Evolutionary conservation across 306 rosid species (phyloP).

Genomic region (Gynostemma pentaphyllum): DNA sequence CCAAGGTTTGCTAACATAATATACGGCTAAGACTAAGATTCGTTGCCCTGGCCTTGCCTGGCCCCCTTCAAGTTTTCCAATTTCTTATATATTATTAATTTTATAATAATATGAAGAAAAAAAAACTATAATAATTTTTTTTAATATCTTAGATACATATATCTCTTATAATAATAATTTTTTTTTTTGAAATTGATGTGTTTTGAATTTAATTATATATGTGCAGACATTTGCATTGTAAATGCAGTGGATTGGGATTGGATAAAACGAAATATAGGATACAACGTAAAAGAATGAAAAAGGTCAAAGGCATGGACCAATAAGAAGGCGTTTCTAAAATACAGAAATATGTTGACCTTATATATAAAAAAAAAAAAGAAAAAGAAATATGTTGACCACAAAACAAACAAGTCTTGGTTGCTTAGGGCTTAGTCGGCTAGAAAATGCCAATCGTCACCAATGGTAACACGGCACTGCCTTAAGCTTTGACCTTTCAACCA

Average conservation of each 20-base stretch:
- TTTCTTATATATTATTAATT: not conserved
- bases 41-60: not conserved
- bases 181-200: no score
- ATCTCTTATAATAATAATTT: no score
- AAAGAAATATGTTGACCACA: not conserved
- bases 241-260: no score
- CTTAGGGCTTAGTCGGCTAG: no score
- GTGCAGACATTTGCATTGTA: no score
- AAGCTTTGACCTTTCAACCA: conserved; percentile 3
- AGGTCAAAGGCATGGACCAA: conserved; percentile 2
- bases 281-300: not conserved
- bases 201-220: no score
- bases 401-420: no score
- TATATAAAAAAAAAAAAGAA: not conserved
- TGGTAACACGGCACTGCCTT: not conserved
- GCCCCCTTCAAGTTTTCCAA: not conserved
- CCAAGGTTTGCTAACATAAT: conserved; percentile 3
- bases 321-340: not conserved
- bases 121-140: no score
- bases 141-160: no score
- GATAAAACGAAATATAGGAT: no score
- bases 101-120: no score
- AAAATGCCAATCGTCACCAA: not conserved
- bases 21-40: not conserved
- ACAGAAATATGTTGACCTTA: conserved; percentile 2